Evolutionary conservation across 306 rosid species (phyloP).

Genomic region (Neltuma alba): DNA sequence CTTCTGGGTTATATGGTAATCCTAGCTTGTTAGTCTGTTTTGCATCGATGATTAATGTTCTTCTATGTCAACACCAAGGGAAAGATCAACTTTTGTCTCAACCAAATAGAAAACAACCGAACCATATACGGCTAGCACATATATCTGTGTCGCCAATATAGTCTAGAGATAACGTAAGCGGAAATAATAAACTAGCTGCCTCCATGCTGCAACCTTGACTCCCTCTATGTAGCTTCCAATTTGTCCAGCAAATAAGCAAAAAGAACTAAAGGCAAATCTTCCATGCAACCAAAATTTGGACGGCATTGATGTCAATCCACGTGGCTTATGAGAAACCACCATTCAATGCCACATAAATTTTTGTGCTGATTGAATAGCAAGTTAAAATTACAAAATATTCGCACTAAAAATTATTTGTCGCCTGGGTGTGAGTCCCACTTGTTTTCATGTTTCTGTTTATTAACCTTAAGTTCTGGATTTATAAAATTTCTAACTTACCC

Average conservation of each 20-base stretch:
- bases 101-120: neutral
- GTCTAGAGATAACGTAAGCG: neutral
- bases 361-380: neutral
- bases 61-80: neutral
- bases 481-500: neutral
- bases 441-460: neutral
- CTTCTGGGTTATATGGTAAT: slow-evolving; percentile 1
- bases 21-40: slow-evolving; percentile 22
- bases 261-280: neutral
- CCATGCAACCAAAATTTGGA: neutral
- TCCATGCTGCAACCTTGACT: neutral
- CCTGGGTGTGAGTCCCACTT: neutral
- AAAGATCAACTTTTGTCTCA: neutral
- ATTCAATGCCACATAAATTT: neutral
- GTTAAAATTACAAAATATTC: neutral
- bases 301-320: neutral
- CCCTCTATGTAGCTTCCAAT: neutral
- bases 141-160: neutral
- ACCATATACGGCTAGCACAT: neutral
- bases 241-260: neutral
- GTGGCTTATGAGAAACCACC: neutral
- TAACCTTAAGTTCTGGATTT: neutral
- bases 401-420: neutral
- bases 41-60: neutral
- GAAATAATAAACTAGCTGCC: neutral